These are phyloP conservation scores for Articulospora tetracladia DNA, from an alignment of 495 filamentous ascomycete genomes.

Conservation along the genomic window DNA sequence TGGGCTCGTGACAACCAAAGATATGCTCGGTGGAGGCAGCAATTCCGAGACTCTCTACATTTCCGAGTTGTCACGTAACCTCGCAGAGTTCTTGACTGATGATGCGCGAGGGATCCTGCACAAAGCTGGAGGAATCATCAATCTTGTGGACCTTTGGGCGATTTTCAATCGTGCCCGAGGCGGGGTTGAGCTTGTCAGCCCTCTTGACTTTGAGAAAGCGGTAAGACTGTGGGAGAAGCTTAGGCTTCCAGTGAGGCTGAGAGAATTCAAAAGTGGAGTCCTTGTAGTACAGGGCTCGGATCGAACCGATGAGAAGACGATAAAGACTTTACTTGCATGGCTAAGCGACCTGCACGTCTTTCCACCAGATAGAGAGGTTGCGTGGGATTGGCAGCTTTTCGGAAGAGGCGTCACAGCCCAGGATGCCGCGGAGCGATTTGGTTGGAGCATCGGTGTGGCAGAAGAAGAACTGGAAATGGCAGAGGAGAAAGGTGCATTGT, in stretches of 20 bases:
- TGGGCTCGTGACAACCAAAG: constrained; percentile 88
- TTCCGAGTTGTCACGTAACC: constrained; percentile 80
- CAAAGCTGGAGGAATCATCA: constrained; percentile 89
- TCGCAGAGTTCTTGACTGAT: constrained; percentile 93
- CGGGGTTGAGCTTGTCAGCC: constrained; percentile 91
- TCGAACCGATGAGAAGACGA: constrained; percentile 87
- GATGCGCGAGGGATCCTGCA: constrained; percentile 77
- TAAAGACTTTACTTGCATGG: constrained; percentile 72
- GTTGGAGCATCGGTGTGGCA: constrained; percentile 98
- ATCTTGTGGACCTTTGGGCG: constrained; percentile 93
- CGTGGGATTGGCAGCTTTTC: constrained; percentile 73
- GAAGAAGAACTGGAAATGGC: constrained; percentile 97
- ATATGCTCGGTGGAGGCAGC: constrained; percentile 55
- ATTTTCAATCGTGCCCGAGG: constrained; percentile 94
- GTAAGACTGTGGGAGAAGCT: constrained; percentile 85
- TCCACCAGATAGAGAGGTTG: constrained; percentile 57
- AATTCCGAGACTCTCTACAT: constrained; percentile 53
- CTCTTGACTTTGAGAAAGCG: constrained; percentile 87
- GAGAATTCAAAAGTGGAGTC: constrained; percentile 87
- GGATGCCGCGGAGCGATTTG: constrained; percentile 85
- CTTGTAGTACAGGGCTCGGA: constrained; percentile 87
- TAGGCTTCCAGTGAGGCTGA: constrained; percentile 77
- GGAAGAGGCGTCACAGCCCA: constrained; percentile 86
- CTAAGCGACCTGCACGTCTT: constrained; percentile 65
- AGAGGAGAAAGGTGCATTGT: constrained; percentile 77